These are phyloP conservation scores for Lentinula novae-zelandiae DNA, from an alignment of 1,284 basidiomycete genomes.

Conservation along the genomic window DNA sequence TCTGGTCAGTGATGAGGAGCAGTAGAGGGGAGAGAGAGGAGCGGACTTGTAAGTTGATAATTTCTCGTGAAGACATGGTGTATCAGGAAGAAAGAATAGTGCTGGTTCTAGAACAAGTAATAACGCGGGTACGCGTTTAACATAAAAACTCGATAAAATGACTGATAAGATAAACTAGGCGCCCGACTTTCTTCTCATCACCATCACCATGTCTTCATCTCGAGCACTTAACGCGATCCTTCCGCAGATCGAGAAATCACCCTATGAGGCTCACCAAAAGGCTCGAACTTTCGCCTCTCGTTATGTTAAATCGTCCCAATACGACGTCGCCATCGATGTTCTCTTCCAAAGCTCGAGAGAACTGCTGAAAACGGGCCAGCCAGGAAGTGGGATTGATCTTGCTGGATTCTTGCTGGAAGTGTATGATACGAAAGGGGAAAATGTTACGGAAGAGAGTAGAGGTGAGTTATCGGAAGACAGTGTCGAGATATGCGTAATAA, in stretches of 20 bases:
- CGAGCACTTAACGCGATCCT: slow-evolving; percentile 74
- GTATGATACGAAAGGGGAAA: slow-evolving; percentile 68
- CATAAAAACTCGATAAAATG: background rate
- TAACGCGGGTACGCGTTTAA: background rate
- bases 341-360: slow-evolving; percentile 83
- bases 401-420: slow-evolving; percentile 75
- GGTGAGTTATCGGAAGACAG: slow-evolving; percentile 39
- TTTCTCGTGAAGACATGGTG: slow-evolving; percentile 14
- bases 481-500: background rate
- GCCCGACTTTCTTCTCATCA: background rate
- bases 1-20: slow-evolving; percentile 11
- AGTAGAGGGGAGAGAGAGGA: background rate
- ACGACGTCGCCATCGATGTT: slow-evolving; percentile 82
- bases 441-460: slow-evolving; percentile 70
- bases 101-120: background rate
- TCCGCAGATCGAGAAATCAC: slow-evolving; percentile 64
- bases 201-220: slow-evolving; percentile 37
- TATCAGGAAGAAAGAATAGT: background rate
- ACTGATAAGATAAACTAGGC: background rate
- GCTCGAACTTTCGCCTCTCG: slow-evolving; percentile 90
- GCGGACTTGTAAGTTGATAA: slow-evolving; percentile 16
- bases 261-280: slow-evolving; percentile 94
- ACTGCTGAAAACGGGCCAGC: slow-evolving; percentile 80
- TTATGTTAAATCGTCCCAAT: slow-evolving; percentile 75
- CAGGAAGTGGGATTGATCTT: slow-evolving; percentile 87